phyloP scores from a whole-genome alignment of 805 yeast genomes.

The Grigorovia transvaalensis region DNA sequence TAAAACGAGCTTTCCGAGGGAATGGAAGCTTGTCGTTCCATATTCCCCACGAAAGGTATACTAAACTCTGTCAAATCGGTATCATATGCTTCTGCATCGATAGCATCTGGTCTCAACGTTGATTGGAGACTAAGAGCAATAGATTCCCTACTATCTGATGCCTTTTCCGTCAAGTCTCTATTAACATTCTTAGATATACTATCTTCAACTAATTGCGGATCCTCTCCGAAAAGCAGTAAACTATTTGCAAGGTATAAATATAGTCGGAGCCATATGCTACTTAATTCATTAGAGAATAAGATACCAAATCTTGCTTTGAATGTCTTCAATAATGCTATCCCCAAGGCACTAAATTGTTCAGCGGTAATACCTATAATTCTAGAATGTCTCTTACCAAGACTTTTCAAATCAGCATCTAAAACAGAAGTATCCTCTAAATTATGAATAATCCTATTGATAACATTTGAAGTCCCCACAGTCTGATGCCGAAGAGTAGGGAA shows the following conservation, averaged over 20 bases:
- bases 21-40: background rate
- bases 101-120: background rate
- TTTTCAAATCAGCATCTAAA: slow-evolving; percentile 49
- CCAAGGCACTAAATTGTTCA: slow-evolving; percentile 59
- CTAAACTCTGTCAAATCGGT: background rate
- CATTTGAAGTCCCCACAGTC: slow-evolving; percentile 72
- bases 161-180: background rate
- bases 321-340: slow-evolving; percentile 58
- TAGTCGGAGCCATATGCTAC: slow-evolving; percentile 60
- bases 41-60: background rate
- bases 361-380: slow-evolving; percentile 67
- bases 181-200: background rate
- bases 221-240: slow-evolving; percentile 41
- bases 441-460: slow-evolving; percentile 54
- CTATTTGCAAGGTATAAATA: slow-evolving; percentile 61
- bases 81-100: background rate
- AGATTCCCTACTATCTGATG: background rate
- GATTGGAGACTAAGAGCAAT: background rate
- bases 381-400: slow-evolving; percentile 65
- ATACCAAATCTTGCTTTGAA: slow-evolving; percentile 51
- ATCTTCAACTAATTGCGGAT: slow-evolving; percentile 19
- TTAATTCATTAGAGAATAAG: slow-evolving; percentile 48
- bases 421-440: slow-evolving; percentile 49
- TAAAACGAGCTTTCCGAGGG: background rate
- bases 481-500: slow-evolving; percentile 74